Percentiles rank a stretch among this genome's conserved stretches.
Evolutionary conservation across 345 rosid species (phyloP).

Genomic region (Ceriops zippeliana): DNA sequence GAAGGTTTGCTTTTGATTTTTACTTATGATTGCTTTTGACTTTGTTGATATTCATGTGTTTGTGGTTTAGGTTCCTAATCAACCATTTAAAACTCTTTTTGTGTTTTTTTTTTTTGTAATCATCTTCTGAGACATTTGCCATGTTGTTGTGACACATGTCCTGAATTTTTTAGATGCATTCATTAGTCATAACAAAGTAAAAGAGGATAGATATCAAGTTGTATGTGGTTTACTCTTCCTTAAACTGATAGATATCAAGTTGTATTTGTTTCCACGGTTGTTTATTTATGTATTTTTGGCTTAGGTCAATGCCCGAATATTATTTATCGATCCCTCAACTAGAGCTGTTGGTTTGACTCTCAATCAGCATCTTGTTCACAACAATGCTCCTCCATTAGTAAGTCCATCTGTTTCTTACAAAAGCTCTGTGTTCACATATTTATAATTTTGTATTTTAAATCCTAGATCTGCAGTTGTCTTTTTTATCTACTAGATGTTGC

Average conservation of each 20-base stretch:
- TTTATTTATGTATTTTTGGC: constrained; percentile 12
- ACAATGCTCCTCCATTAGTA: constrained; percentile 76
- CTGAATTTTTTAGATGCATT: not conserved
- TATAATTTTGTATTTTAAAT: constrained; percentile 5
- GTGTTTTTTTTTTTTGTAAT: no score
- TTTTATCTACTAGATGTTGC: constrained; percentile 1
- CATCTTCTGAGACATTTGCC: no score
- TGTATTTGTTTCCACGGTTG: not conserved
- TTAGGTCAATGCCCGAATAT: constrained; percentile 88
- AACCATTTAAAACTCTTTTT: no score
- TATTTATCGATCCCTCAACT: constrained; percentile 84
- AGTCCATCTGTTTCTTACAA: constrained; percentile 19
- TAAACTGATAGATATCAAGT: not conserved
- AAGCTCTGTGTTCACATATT: not conserved
- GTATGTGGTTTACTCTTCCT: not conserved
- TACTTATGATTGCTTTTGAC: constrained; percentile 4
- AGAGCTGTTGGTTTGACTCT: constrained; percentile 95
- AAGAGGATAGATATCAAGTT: not conserved
- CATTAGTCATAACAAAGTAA: not conserved
- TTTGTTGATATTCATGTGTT: not conserved
- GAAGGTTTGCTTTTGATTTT: constrained; percentile 44
- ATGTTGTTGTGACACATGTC: no score
- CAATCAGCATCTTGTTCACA: constrained; percentile 74
- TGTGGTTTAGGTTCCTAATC: no score
- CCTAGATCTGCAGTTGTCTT: constrained; percentile 4